These are phyloP conservation scores for Paragyromitra xinjiangensis DNA, from an alignment of 495 filamentous ascomycete species.

Conservation along the genomic window DNA sequence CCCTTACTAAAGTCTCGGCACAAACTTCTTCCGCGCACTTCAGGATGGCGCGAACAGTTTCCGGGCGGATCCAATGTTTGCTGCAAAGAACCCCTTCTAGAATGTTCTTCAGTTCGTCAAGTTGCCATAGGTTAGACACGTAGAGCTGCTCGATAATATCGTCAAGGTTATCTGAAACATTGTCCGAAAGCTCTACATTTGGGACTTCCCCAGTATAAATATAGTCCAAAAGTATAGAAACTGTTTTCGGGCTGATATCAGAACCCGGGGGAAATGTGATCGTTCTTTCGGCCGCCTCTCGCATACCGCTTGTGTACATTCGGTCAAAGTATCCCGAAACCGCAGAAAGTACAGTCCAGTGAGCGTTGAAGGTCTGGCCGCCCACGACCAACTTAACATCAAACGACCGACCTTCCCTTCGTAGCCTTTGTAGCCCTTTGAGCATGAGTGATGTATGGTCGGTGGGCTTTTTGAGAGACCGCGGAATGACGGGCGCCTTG, in stretches of 20 bases:
- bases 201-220: conserved; percentile 9
- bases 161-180: conserved; percentile 19
- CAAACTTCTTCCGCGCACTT: not conserved
- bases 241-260: conserved; percentile 8
- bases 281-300: not conserved
- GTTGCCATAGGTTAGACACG: conserved; percentile 8
- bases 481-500: not conserved
- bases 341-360: conserved; percentile 33
- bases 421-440: conserved; percentile 17
- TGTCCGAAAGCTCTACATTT: not conserved
- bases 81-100: conserved; percentile 12
- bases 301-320: conserved; percentile 3
- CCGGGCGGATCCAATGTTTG: conserved; percentile 37
- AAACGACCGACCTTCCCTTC: not conserved
- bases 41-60: conserved; percentile 21
- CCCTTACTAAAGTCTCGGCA: not conserved
- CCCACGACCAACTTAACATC: conserved; percentile 22
- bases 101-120: not conserved
- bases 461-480: not conserved
- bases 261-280: not conserved
- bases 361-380: conserved; percentile 15
- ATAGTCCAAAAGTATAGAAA: conserved; percentile 27
- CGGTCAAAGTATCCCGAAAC: conserved; percentile 21
- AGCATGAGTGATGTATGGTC: conserved; percentile 16
- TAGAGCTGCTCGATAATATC: conserved; percentile 29